phyloP scores from a whole-genome alignment of 139 green algal genomes.

The Closterium sp. region DNA sequence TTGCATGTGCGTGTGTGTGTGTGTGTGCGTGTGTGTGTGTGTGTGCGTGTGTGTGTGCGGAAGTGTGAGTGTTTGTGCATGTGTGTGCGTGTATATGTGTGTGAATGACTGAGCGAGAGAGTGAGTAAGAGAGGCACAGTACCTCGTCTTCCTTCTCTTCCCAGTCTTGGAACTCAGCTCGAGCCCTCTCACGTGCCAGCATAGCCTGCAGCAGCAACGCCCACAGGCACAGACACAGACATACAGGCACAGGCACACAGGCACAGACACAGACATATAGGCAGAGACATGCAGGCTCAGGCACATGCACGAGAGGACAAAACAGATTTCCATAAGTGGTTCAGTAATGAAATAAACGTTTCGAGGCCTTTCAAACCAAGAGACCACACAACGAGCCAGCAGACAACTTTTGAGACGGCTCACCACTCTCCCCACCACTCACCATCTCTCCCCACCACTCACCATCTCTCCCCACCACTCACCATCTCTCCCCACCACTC shows the following conservation, averaged over 20 bases:
- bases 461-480: neutral
- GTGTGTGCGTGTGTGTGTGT: no score
- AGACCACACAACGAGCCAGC: no score
- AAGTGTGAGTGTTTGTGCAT: neutral
- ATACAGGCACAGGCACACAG: no score
- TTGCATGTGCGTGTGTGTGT: no score
- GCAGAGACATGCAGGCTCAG: neutral
- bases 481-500: neutral
- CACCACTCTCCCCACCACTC: neutral
- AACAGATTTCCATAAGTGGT: no score
- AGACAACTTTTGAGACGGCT: no score
- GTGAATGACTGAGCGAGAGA: neutral
- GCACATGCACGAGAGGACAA: neutral
- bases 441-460: neutral
- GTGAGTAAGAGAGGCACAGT: neutral
- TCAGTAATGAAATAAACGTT: no score
- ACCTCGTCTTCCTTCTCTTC: slow-evolving; percentile 59
- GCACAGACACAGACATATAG: neutral
- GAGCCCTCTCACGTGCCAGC: slow-evolving; percentile 44
- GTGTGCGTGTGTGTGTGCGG: no score
- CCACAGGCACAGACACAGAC: neutral
- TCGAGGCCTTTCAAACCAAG: no score
- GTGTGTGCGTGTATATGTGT: neutral
- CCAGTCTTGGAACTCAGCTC: slow-evolving; percentile 44
- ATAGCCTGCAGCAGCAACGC: slow-evolving; percentile 52